Evolutionary conservation across 164 flowering plant species (phyloP), one percentile per base, ranked within the genome.

Genomic region (Berberis vulgaris): DNA sequence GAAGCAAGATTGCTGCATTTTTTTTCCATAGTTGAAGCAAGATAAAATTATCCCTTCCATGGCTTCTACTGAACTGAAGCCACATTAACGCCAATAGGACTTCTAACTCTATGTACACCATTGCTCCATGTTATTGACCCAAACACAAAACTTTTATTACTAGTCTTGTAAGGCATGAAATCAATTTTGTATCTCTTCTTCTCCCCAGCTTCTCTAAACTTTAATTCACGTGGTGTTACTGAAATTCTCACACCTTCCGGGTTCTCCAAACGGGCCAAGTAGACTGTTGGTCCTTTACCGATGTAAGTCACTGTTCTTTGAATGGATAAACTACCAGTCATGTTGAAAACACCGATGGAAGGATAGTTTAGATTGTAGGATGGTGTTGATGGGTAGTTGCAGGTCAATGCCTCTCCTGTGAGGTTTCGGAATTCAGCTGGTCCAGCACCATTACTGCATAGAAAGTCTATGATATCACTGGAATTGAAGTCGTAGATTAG

Each of bases 361-460:
- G 88, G 88, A 61, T 84, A 86, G 67, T 86, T 84, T 43, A 84
- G 76, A 57, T 82, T 68, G 70, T 81, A 78, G 6, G 85, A 59
- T 0, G 80, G 69, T 7, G 60, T 62, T 3, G 60, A 45, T 1
- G 70, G 62, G 54, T 65, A 74, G 54, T 60, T 73, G 72, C 88
- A 84, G 5, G 66, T 43, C 47, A 69, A 59, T 39, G 26, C 56
- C 42, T 76, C 43, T 40, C 82, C 82, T 2, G 84, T 83, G 59
- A 80, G 79, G 65, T 80, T 80, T 61, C 64, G 68, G 41, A 81
- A 66, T 61, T 80, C 79, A 59, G 72, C 76, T 43, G 79, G 71
- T 50, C 65, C 72, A 41, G 83, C 81, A 12, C 81, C 79, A n/a
- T 43, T 75, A 59, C 79, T 68, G 65, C 89, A 84, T 2, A 84